A percentile compares a stretch with the other conserved stretches of the same genome.
phyloP scores from a whole-genome alignment of 768 basidiomycete genomes.

The Lentinula sp. region DNA sequence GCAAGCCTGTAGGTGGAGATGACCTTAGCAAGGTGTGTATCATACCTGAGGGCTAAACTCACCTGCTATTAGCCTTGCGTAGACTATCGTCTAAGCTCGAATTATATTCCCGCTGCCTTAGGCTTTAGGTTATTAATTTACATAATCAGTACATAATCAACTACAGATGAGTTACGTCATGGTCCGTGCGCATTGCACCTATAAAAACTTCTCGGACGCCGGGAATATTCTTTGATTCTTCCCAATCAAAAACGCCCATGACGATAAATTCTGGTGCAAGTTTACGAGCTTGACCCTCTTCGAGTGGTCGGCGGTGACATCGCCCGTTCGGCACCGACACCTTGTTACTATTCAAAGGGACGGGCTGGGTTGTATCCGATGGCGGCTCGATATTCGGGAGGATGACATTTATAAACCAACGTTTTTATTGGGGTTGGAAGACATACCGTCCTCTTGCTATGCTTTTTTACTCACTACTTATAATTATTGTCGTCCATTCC shows the following conservation, averaged over 20 bases:
- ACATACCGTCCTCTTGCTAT: too few species aligned
- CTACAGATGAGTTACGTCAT: neutral
- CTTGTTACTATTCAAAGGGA: constrained; percentile 5
- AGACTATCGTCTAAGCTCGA: too few species aligned
- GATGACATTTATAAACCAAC: neutral
- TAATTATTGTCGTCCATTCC: too few species aligned
- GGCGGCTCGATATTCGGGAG: neutral
- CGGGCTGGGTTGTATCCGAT: constrained; percentile 5
- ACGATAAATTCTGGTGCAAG: constrained; percentile 5
- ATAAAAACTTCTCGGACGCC: neutral
- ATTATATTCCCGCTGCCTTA: too few species aligned
- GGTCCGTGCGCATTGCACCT: neutral
- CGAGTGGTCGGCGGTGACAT: neutral
- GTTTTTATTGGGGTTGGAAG: too few species aligned
- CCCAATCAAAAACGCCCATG: constrained; percentile 6
- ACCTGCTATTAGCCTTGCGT: too few species aligned
- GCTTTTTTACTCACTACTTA: too few species aligned
- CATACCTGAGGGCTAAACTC: too few species aligned
- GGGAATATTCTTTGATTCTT: neutral
- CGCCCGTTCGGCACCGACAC: constrained; percentile 5
- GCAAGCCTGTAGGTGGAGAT: too few species aligned
- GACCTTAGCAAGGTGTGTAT: too few species aligned
- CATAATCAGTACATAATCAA: too few species aligned
- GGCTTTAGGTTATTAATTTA: too few species aligned
- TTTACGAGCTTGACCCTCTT: constrained; percentile 2